Evolutionary conservation across 2,329 filamentous ascomycete genomes (phyloP).

Genomic region (Sporothrix euskadiensis): DNA sequence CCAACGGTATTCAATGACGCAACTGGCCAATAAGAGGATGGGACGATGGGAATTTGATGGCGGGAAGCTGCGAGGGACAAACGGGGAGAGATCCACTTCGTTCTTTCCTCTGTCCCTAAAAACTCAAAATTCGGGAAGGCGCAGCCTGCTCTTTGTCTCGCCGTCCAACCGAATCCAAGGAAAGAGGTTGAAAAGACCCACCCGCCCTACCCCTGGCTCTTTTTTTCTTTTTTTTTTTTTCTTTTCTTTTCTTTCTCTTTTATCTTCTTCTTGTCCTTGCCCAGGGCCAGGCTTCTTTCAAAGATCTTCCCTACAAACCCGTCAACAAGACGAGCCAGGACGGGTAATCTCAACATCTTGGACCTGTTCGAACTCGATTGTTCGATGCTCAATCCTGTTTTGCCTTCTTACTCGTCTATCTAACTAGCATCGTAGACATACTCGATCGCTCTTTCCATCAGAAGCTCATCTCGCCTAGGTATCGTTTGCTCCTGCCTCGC

Average conservation of each 20-base stretch:
- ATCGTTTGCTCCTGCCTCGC: not conserved
- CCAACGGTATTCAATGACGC: not conserved
- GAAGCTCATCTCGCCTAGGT: not conserved
- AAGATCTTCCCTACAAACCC: not conserved
- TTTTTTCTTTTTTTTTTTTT: not conserved
- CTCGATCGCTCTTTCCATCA: not conserved
- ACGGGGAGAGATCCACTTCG: not conserved
- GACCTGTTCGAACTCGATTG: not conserved
- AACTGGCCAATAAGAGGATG: not conserved
- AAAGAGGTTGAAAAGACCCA: not conserved
- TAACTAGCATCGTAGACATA: not conserved
- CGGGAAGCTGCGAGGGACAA: conserved; percentile 15
- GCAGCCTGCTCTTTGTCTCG: conserved; percentile 16
- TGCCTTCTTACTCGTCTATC: not conserved
- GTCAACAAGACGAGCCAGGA: not conserved
- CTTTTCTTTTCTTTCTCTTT: not conserved
- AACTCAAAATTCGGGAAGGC: not conserved
- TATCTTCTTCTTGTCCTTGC: not conserved
- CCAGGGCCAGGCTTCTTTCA: not conserved
- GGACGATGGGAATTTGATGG: not conserved
- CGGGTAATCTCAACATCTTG: conserved; percentile 1
- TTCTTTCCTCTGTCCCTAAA: not conserved
- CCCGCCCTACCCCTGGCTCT: not conserved
- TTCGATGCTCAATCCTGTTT: not conserved
- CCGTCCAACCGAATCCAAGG: conserved; percentile 16